Conservation (phyloP, 495 filamentous ascomycete species). For the Aspergillus baeticus region DNA sequence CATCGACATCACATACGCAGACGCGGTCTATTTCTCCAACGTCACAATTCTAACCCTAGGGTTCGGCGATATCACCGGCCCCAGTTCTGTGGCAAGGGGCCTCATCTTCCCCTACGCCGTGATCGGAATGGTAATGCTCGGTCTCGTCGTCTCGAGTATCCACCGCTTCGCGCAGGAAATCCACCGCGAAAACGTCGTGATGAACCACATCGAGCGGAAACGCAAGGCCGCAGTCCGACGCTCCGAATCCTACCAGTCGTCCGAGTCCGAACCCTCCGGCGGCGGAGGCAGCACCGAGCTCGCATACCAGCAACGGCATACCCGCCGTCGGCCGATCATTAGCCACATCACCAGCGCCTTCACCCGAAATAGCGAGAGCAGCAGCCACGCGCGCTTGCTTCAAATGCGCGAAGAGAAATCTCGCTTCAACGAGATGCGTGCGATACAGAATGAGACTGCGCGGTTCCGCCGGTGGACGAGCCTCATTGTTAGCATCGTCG, state of each 20-base stretch:
- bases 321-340: constrained; percentile 21
- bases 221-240: constrained; percentile 57
- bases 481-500: constrained; percentile 63
- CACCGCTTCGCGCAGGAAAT: constrained; percentile 65
- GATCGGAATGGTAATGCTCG: constrained; percentile 81
- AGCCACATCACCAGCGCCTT: neutral
- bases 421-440: constrained; percentile 77
- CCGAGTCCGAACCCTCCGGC: too few relatives aligned
- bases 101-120: constrained; percentile 82
- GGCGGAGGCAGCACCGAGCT: too few relatives aligned
- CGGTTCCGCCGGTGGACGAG: constrained; percentile 67
- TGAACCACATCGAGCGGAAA: constrained; percentile 57
- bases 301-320: constrained; percentile 11
- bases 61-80: constrained; percentile 57
- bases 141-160: constrained; percentile 83
- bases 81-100: constrained; percentile 51
- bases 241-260: constrained; percentile 11
- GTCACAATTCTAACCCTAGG: constrained; percentile 67
- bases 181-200: constrained; percentile 64
- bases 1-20: constrained; percentile 48
- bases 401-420: constrained; percentile 58
- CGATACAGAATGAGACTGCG: constrained; percentile 65
- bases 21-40: constrained; percentile 64
- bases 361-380: neutral
- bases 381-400: constrained; percentile 24